A percentile compares a stretch with the other conserved stretches of the same genome.
Conservation (phyloP, 768 basidiomycete genomes). For the Lyophyllum semitale region DNA sequence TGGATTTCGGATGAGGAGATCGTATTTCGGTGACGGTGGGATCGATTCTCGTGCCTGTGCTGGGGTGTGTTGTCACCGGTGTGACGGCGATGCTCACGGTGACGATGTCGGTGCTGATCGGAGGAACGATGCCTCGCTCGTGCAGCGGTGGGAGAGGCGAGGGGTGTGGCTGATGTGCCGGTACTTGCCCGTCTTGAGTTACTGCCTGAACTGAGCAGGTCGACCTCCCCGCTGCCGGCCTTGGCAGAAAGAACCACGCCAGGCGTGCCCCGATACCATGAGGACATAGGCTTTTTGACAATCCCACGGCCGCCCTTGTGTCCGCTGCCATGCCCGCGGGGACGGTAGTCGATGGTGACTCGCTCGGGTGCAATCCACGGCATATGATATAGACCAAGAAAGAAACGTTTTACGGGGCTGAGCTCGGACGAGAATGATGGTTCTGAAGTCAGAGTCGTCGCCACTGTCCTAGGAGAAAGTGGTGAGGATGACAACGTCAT, state of each 20-base stretch:
- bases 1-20: slow-evolving; percentile 12
- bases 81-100: slow-evolving; percentile 16
- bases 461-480: slow-evolving; percentile 16
- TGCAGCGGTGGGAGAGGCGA: slow-evolving; percentile 12
- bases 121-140: slow-evolving; percentile 10
- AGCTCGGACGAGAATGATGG: slow-evolving; percentile 39
- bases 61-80: background rate
- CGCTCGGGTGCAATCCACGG: slow-evolving; percentile 49
- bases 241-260: slow-evolving; percentile 22
- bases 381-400: slow-evolving; percentile 40
- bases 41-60: slow-evolving; percentile 10
- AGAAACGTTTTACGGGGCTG: slow-evolving; percentile 43
- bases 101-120: slow-evolving; percentile 22
- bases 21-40: slow-evolving; percentile 16
- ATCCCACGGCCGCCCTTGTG: slow-evolving; percentile 13
- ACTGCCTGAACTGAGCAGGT: slow-evolving; percentile 33
- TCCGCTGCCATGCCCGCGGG: slow-evolving; percentile 27
- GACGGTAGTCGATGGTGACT: slow-evolving; percentile 47
- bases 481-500: slow-evolving; percentile 33
- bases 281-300: slow-evolving; percentile 28
- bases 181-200: slow-evolving; percentile 22
- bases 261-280: slow-evolving; percentile 35
- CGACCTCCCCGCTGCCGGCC: slow-evolving; percentile 27
- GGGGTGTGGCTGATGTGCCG: slow-evolving; percentile 19
- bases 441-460: slow-evolving; percentile 29